Base-by-base conservation (phyloP, 2,329 filamentous ascomycete species). In the Aspergillus clavatus region DNA sequence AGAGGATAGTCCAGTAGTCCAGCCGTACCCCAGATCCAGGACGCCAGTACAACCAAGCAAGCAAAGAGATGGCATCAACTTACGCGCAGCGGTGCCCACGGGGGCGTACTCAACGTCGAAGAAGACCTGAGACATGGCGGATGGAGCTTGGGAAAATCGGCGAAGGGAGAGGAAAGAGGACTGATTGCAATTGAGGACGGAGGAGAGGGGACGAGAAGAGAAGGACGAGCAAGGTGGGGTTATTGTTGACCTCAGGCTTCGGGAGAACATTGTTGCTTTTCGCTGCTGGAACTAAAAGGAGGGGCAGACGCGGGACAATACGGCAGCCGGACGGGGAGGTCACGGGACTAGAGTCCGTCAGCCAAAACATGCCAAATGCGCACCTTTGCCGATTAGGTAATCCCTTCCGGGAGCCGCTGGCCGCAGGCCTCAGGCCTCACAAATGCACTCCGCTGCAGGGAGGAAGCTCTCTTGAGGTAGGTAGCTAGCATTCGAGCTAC, bases 71-170 rank as follows among this genome's bases (percentile, higher is more conserved):
- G 39, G 43, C 16, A 18, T 40, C 21, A n/a, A 67, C 61, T 58
- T 59, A 66, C 62, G 44, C 46, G 54, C 43, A 37, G 51, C 52
- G 52, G 50, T 31, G 54, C 61, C 63, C 26, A 52, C 50, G 45
- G 64, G 73, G 68, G 77, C 73, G 68, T 76, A 75, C 66, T 86
- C 74, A 58, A 94, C 65, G 53, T 90, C 84, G 75, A 91, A 89
- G 76, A 74, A 87, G 75, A 82, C 82, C 70, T 84, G 31, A 43
- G 77, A 74, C 89, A 95, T 95, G 71, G 78, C 83, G 77, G 79
- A 74, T 64, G 84, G 72, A 69, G 86, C 77, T 63, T 81, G 76
- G 68, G 79, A 75, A 67, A 84, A 84, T 56, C 71, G 69, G 68
- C 79, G 63, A 63, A 62, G 59, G 66, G 58, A 61, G 58, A 66